Evolutionary conservation across 106 monocot genomes (phyloP).

Genomic region (Dendrobium chrysotoxum): DNA sequence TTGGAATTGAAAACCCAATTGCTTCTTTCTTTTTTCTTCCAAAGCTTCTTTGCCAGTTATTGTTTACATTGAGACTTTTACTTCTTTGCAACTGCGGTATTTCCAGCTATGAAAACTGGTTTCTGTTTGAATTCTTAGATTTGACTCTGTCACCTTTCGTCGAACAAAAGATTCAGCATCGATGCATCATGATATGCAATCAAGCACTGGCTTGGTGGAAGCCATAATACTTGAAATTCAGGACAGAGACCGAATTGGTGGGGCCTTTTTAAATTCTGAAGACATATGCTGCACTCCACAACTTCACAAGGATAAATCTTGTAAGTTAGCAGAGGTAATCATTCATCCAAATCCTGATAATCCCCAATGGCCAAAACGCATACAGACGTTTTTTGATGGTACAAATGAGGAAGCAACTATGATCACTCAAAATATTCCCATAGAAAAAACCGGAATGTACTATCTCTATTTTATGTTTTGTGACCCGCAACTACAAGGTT

Average conservation of each 20-base stretch:
- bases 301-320: conserved; percentile 38
- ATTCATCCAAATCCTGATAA: conserved; percentile 65
- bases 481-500: conserved; percentile 71
- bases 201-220: conserved; percentile 85
- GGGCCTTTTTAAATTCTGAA: conserved; percentile 67
- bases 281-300: conserved; percentile 65
- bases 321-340: conserved; percentile 82
- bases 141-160: conserved; percentile 72
- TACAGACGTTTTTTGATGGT: conserved; percentile 88
- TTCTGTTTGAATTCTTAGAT: conserved; percentile 30
- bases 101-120: background rate
- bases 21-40: background rate
- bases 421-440: conserved; percentile 35
- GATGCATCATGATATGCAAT: conserved; percentile 67
- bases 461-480: conserved; percentile 99
- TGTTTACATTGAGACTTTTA: background rate
- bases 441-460: conserved; percentile 90
- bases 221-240: conserved; percentile 91
- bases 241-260: conserved; percentile 86
- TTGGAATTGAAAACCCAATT: background rate
- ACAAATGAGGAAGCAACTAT: conserved; percentile 57
- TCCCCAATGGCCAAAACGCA: conserved; percentile 70
- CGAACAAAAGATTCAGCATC: conserved; percentile 75
- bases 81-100: background rate
- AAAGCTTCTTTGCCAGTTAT: background rate